Base-by-base conservation (phyloP, 2,329 filamentous ascomycete species). In the Ophiostoma montium region DNA sequence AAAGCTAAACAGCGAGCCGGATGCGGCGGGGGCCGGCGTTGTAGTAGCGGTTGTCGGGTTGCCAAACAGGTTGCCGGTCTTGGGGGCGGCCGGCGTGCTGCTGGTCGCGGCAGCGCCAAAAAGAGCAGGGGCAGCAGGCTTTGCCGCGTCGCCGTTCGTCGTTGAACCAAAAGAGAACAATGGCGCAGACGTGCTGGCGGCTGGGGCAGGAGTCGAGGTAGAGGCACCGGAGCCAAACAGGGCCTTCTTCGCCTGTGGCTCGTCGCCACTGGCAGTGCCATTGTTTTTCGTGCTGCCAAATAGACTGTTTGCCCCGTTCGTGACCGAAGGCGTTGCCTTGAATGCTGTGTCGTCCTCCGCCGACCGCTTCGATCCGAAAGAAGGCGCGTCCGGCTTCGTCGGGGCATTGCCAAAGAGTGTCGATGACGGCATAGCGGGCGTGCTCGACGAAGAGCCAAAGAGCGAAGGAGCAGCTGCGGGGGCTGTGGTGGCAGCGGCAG, bases 401-500 rank as follows among this genome's bases (percentile, higher is more conserved):
- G 63, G 62, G 57, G 63, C 62, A 57, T 55, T 45, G 55, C 67
- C 68, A 54, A 71, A 71, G n/a, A 70, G 48, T 12, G 58, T 65
- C 19, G 59, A 57, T 3, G 64, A 58, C 49, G 62, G 56, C 39
- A 60, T 57, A 12, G 56, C 30, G 3, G 50, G 47, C 6, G 47
- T 30, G 27, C 18, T 42, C 8, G 50, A 30, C 32, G 50, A n/a
- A 18, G 50, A 16, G 16, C 50, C 42, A 23, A 49, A 52, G 18
- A 50, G 36, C 10, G 47, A 30, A 7, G 50, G 13, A 32, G 42
- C 11, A 5, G 33, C 15, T 12, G 48, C n/a, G 5, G 23, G 23
- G 23, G 23, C 23, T 27, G 33, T 35, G 7, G 46, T 39, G 8
- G 50, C 16, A 8, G 49, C 23, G 3, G 23, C 32, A 19, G 49